phyloP scores from a whole-genome alignment of 176 grass and related monocot genomes.

The Zoysia japonica region DNA sequence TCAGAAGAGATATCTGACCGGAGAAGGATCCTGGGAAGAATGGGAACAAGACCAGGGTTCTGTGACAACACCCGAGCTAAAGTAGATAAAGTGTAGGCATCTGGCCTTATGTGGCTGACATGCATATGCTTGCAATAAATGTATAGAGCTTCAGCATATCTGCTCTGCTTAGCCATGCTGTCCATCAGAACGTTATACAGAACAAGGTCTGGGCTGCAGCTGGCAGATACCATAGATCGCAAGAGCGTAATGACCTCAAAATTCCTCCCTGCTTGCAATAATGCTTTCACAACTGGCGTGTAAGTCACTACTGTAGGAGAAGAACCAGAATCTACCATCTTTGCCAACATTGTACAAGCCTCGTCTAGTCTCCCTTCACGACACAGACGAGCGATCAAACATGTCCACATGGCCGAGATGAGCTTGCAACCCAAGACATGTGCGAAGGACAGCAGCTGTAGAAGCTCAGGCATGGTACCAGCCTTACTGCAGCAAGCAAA shows the following conservation, averaged over 20 bases:
- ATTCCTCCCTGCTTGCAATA: constrained; percentile 61
- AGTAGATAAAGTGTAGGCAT: constrained; percentile 79
- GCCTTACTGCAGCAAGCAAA: constrained; percentile 71
- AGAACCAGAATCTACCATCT: constrained; percentile 59
- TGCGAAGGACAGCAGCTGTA: constrained; percentile 60
- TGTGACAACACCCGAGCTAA: constrained; percentile 47
- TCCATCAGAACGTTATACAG: constrained; percentile 87
- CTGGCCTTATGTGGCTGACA: constrained; percentile 55
- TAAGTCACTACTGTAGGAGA: constrained; percentile 72
- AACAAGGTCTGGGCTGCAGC: constrained; percentile 74
- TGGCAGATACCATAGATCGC: constrained; percentile 53
- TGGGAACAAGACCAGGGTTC: constrained; percentile 50
- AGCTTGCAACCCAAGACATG: constrained; percentile 52
- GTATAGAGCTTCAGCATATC: constrained; percentile 57
- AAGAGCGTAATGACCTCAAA: constrained; percentile 44
- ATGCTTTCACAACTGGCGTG: constrained; percentile 64
- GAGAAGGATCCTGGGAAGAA: constrained; percentile 57
- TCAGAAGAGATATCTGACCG: constrained; percentile 54
- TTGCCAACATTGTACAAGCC: constrained; percentile 55
- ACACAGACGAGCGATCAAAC: constrained; percentile 69
- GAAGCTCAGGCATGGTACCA: constrained; percentile 54
- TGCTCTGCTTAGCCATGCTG: constrained; percentile 63
- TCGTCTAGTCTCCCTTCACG: constrained; percentile 45
- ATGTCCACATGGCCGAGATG: constrained; percentile 64
- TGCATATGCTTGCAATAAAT: constrained; percentile 59